phyloP scores from a whole-genome alignment of 306 rosid genomes.

The Chamaecrista fasciculata region DNA sequence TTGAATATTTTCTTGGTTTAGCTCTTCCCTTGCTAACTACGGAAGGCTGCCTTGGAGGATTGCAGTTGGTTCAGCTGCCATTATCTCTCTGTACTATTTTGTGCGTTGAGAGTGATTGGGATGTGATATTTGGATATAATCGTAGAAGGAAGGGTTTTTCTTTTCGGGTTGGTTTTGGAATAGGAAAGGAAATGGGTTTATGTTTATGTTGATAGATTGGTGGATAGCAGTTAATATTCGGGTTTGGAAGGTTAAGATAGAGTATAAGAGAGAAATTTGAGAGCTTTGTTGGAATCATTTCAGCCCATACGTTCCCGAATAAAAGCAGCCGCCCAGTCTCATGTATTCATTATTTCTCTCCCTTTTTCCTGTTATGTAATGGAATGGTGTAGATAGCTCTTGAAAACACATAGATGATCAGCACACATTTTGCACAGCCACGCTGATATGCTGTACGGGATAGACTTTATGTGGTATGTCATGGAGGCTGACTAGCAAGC shows the following conservation, averaged over 20 bases:
- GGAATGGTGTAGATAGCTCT: background rate
- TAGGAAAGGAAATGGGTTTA: background rate
- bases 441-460: background rate
- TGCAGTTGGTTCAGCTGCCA: conserved; percentile 15
- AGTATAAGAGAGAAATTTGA: conserved; percentile 4
- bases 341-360: background rate
- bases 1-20: background rate
- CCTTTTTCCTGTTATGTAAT: conserved; percentile 4
- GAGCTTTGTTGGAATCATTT: background rate
- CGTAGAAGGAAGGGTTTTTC: conserved; percentile 8
- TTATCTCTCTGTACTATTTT: conserved; percentile 11
- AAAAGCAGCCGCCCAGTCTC: background rate
- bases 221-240: background rate
- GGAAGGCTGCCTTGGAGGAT: background rate
- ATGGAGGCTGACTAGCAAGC: background rate
- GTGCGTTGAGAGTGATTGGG: background rate
- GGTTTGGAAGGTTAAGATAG: conserved; percentile 1
- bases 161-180: conserved; percentile 8
- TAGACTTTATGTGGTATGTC: background rate
- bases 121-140: background rate
- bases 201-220: background rate
- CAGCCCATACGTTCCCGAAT: background rate
- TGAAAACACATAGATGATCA: background rate
- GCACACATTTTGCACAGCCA: background rate
- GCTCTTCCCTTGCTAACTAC: background rate